Base-by-base conservation (phyloP, 495 filamentous ascomycete species). In the Penicillium antarcticum region DNA sequence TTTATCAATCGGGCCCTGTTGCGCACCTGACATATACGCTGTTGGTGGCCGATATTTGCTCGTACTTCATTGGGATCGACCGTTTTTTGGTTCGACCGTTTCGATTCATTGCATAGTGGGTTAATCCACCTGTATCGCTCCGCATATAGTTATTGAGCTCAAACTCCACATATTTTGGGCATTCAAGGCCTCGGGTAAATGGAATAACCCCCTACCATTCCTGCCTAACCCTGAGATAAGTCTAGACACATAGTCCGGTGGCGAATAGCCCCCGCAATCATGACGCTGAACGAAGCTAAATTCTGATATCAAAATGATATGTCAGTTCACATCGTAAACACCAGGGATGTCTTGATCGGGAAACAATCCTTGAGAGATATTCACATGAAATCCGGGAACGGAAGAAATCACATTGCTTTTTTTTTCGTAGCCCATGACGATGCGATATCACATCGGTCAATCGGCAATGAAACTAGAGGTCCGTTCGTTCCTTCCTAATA, bases 281-380 rank as follows among this genome's bases (percentile, higher is more conserved):
- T 24, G 10, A 35, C 13, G 16, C 17, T 11, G 16, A 38, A 4
- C 2, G n/a, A 26, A 21, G 5, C 6, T 10, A 9, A 42, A 42
- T 34, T 23, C 26, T 33, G 45, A 48, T 36, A 45, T 48, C 48
- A 18, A 51, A 53, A 29, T 40, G 56, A 60, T 34, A 42, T 32
- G 42, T 63, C 60, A 50, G 10, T n/a, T 45, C 33, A n/a, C 17
- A 19, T 38, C 13, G 16, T 17, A 6, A 13, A 24, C 26, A 36
- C 14, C 4, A 29, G 26, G 26, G 26, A 6, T 29, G 26, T 8
- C 5, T 29, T 9, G 5, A 29, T 8, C 5, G 5, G 26, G 9
- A 6, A 29, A 9, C 5, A 29, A 10, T 9, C 5, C 9, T 8
- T 29, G 26, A 29, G 1, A 10, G 26, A 29, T 29, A 7, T 29